phyloP scores from a whole-genome alignment of 345 rosid species.

The Melaleuca quinquenervia region DNA sequence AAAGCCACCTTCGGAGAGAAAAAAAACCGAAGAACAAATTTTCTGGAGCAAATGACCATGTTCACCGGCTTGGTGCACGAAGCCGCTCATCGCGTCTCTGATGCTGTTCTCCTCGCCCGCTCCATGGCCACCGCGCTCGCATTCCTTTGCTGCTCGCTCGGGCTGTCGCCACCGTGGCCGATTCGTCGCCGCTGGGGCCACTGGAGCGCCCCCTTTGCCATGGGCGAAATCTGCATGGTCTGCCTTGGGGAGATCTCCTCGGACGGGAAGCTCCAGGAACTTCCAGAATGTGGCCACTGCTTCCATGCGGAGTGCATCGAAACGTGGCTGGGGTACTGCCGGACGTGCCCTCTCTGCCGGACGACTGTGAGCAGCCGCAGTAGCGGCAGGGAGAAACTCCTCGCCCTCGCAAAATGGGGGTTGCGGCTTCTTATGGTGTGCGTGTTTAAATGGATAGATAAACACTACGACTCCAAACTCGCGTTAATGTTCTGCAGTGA shows the following conservation, averaged over 20 bases:
- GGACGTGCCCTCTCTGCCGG: conserved; percentile 5
- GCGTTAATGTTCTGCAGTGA: conserved; percentile 3
- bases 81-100: background rate
- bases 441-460: conserved; percentile 5
- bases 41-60: background rate
- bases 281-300: conserved; percentile 1
- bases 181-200: background rate
- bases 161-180: background rate
- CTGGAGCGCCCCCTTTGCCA: background rate
- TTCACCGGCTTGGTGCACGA: background rate
- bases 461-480: conserved; percentile 7
- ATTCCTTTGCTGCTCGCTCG: background rate
- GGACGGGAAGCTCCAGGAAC: background rate
- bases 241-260: conserved; percentile 3
- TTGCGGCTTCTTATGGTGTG: background rate
- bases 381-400: background rate
- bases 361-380: background rate
- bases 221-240: background rate
- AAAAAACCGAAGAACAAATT: background rate
- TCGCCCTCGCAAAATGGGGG: background rate
- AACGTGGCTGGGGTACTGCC: background rate
- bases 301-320: conserved; percentile 8
- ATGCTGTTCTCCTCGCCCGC: background rate
- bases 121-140: background rate
- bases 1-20: background rate